Percentiles rank a stretch among this genome's conserved stretches.
Conservation (phyloP, 345 rosid species). For the Boechera stricta region DNA sequence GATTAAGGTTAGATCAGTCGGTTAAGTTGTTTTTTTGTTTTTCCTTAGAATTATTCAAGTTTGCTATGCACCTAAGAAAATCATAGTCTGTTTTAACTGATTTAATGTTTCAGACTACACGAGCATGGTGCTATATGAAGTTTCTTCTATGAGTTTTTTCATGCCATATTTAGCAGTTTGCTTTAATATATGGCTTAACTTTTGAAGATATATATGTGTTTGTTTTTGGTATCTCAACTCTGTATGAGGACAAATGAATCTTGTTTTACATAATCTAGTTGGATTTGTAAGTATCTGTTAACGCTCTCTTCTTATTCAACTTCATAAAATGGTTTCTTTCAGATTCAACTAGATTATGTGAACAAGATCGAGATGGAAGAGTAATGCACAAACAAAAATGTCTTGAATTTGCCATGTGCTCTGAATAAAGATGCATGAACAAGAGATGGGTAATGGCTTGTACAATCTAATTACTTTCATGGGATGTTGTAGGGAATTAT, state of each 20-base stretch:
- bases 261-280: not conserved
- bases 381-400: not conserved
- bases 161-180: constrained; percentile 18
- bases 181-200: constrained; percentile 17
- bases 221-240: not conserved
- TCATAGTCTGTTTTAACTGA: constrained; percentile 42
- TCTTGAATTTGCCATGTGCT: not conserved
- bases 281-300: not conserved
- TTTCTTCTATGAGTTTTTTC: constrained; percentile 19
- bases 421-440: not conserved
- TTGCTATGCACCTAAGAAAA: constrained; percentile 38
- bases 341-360: too few relatives aligned
- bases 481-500: too few relatives aligned
- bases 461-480: not conserved
- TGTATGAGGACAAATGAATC: not conserved
- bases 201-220: constrained; percentile 1
- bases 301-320: too few relatives aligned
- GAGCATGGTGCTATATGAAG: constrained; percentile 48
- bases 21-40: too few relatives aligned
- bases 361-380: too few relatives aligned
- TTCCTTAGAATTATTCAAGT: not conserved
- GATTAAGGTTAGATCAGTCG: not conserved
- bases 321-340: too few relatives aligned
- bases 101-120: constrained; percentile 46
- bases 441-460: not conserved